These are phyloP conservation scores for Apiospora kogelbergensis DNA, from an alignment of 2,329 filamentous ascomycete species.

Conservation along the genomic window DNA sequence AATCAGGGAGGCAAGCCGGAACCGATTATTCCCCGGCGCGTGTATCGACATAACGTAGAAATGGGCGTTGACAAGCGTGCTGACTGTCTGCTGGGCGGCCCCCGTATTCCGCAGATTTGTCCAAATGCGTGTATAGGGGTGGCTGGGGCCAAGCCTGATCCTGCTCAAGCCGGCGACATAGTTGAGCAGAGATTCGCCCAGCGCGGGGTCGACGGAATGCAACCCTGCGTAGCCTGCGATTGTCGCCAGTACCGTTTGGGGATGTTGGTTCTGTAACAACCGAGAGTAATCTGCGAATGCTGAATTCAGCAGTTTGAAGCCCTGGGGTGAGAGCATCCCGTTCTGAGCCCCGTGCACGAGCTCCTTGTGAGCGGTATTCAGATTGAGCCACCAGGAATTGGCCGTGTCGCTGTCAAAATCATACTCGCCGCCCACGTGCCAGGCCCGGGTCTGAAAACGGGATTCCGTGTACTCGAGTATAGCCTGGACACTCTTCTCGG, in stretches of 20 bases:
- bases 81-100: neutral
- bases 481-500: slow-evolving; percentile 8
- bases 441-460: slow-evolving; percentile 4
- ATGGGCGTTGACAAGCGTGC: neutral
- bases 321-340: neutral
- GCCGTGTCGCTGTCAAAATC: neutral
- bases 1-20: neutral
- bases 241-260: slow-evolving; percentile 8
- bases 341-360: too few relatives aligned
- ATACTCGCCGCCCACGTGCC: slow-evolving; percentile 9
- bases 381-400: neutral
- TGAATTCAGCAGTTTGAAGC: slow-evolving; percentile 4
- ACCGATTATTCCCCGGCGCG: neutral
- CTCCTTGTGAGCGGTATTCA: neutral
- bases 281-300: slow-evolving; percentile 6
- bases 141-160: slow-evolving; percentile 12
- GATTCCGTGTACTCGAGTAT: slow-evolving; percentile 8
- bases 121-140: slow-evolving; percentile 15
- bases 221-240: neutral
- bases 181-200: slow-evolving; percentile 14
- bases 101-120: slow-evolving; percentile 4
- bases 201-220: slow-evolving; percentile 6
- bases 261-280: slow-evolving; percentile 8
- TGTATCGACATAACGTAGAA: slow-evolving; percentile 5
- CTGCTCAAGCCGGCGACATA: slow-evolving; percentile 11